These are phyloP conservation scores for Senna tora DNA, from an alignment of 306 rosid species.

Conservation along the genomic window DNA sequence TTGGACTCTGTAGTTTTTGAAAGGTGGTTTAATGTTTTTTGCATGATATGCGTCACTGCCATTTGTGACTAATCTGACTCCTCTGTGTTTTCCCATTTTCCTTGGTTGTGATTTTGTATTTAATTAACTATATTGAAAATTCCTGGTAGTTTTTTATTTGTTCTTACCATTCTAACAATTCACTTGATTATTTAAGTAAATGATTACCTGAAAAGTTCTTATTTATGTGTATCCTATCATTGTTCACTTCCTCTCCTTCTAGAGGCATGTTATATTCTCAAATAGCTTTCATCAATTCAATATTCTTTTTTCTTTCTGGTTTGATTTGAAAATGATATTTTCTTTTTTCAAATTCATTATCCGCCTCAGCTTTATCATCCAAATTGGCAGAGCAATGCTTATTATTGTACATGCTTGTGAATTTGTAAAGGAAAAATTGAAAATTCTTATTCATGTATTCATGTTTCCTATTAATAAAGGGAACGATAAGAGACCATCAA, in stretches of 20 bases:
- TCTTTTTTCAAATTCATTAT: not conserved
- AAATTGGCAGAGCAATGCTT: not conserved
- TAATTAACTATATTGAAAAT: not conserved
- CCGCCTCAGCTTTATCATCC: not conserved
- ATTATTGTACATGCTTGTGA: not conserved
- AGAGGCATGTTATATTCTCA: not conserved
- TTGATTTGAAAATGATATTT: not conserved
- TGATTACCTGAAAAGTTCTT: not conserved
- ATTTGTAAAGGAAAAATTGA: not conserved
- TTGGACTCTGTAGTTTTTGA: not conserved
- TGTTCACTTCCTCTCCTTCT: not conserved
- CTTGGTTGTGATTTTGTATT: not conserved
- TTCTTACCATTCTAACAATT: not conserved
- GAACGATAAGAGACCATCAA: not conserved
- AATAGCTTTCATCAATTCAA: not conserved
- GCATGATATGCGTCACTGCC: not conserved
- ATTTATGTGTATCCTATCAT: not conserved
- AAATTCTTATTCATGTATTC: not conserved
- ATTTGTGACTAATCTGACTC: not conserved
- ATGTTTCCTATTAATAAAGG: slow-evolving; percentile 1
- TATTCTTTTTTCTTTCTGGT: not conserved
- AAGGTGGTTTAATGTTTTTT: not conserved
- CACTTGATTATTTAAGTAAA: not conserved
- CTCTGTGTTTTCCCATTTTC: not conserved
- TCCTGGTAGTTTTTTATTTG: not conserved